Conservation (phyloP, 352 stramenopile genomes). For the Globisporangium mamillatum region DNA sequence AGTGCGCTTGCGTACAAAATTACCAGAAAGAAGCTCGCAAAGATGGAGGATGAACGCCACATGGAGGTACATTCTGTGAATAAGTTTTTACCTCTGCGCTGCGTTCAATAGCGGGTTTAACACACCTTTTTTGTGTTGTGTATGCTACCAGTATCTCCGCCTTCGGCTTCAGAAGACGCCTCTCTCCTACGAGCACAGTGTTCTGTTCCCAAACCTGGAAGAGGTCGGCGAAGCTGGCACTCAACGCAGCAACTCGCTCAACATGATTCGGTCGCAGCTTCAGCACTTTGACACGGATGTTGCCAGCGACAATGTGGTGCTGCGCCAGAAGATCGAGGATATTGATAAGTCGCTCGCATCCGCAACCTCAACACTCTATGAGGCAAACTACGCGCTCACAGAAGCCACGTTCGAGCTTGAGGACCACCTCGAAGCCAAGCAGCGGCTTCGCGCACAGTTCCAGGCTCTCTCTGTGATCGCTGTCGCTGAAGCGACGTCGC, state of each 20-base stretch:
- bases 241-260: conserved; percentile 34
- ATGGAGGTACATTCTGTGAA: conserved; percentile 44
- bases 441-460: conserved; percentile 43
- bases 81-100: background rate
- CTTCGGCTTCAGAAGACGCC: conserved; percentile 61
- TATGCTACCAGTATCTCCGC: conserved; percentile 56
- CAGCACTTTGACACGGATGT: conserved; percentile 58
- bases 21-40: conserved; percentile 47
- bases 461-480: conserved; percentile 38
- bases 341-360: conserved; percentile 55
- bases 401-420: conserved; percentile 64
- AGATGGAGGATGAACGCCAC: conserved; percentile 68
- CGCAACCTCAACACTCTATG: conserved; percentile 48
- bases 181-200: conserved; percentile 55
- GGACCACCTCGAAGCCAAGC: conserved; percentile 46
- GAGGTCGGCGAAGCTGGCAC: conserved; percentile 23
- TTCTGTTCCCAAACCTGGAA: conserved; percentile 72
- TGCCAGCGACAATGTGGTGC: conserved; percentile 62
- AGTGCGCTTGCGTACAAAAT: conserved; percentile 62
- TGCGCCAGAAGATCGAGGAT: conserved; percentile 78
- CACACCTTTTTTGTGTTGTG: background rate
- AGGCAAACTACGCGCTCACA: conserved; percentile 56
- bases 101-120: background rate
- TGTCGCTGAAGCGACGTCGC: conserved; percentile 45
- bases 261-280: conserved; percentile 61